Evolutionary conservation across 2,329 filamentous ascomycete species (phyloP).

Genomic region (Cadophora gregata): DNA sequence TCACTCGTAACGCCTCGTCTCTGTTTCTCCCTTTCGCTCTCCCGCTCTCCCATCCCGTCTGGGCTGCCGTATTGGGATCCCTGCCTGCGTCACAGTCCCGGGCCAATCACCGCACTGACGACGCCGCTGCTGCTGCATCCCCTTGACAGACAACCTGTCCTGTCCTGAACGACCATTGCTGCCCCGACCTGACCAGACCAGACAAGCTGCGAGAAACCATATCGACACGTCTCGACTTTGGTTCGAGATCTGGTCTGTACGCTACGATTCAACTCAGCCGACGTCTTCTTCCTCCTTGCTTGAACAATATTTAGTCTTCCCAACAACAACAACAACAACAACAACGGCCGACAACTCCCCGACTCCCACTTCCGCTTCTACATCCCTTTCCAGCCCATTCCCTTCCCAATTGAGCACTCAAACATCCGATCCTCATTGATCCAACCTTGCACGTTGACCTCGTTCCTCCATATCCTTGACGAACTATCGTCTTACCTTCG

Average conservation of each 20-base stretch:
- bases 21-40: not conserved
- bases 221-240: conserved; percentile 24
- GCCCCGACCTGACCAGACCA: not conserved
- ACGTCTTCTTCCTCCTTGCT: conserved; percentile 3
- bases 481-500: conserved; percentile 11
- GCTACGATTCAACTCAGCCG: not conserved
- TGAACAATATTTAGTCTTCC: conserved; percentile 1
- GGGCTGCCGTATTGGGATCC: conserved; percentile 3
- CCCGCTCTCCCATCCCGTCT: not conserved
- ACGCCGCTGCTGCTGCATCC: not conserved
- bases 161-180: not conserved
- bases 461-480: not conserved
- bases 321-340: not conserved
- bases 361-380: not conserved
- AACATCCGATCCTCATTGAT: not conserved
- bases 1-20: not conserved
- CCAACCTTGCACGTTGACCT: conserved; percentile 8
- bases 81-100: not conserved
- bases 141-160: conserved; percentile 19
- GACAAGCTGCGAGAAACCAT: conserved; percentile 5
- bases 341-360: not conserved
- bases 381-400: not conserved
- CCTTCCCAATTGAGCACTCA: not conserved
- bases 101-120: conserved; percentile 7
- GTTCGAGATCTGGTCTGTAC: conserved; percentile 9